Evolutionary conservation across 2,329 filamentous ascomycete genomes (phyloP).

Genomic region (Metarhizium guizhouense): DNA sequence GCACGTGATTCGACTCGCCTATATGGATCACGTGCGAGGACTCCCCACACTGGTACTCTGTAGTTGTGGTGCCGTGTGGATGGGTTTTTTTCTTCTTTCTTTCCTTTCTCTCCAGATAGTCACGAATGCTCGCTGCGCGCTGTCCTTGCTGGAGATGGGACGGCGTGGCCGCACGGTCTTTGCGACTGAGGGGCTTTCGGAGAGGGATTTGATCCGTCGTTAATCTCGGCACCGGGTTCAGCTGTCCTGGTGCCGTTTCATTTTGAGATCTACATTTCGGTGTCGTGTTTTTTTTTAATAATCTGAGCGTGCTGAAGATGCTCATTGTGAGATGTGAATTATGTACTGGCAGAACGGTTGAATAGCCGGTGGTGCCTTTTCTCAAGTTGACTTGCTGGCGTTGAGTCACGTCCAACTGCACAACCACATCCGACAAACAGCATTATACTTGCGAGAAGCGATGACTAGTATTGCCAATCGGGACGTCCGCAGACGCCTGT

Average conservation of each 20-base stretch:
- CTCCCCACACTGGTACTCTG: too few species aligned
- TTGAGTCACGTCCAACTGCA: not conserved
- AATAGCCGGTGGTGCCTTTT: not conserved
- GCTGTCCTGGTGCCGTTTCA: constrained; percentile 47
- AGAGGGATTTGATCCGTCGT: constrained; percentile 46
- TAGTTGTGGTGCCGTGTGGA: too few species aligned
- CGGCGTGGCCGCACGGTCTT: constrained; percentile 23
- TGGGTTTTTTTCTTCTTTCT: constrained; percentile 17
- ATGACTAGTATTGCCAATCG: not conserved
- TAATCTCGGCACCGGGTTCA: constrained; percentile 44
- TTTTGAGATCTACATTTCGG: constrained; percentile 47
- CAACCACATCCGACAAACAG: not conserved
- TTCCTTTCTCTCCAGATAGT: constrained; percentile 39
- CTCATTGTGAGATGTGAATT: too few species aligned
- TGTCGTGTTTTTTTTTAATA: not conserved
- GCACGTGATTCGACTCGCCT: constrained; percentile 18
- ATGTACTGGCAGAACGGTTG: not conserved
- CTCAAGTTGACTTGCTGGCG: not conserved
- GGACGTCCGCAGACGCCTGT: not conserved
- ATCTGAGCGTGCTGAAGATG: not conserved
- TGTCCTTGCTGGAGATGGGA: constrained; percentile 18
- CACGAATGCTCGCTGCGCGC: constrained; percentile 35
- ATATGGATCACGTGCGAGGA: constrained; percentile 15
- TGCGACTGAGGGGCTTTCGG: constrained; percentile 28
- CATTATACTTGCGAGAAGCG: not conserved